Conservation (phyloP, 352 stramenopile genomes). For the Hyphochytrium catenoides region DNA sequence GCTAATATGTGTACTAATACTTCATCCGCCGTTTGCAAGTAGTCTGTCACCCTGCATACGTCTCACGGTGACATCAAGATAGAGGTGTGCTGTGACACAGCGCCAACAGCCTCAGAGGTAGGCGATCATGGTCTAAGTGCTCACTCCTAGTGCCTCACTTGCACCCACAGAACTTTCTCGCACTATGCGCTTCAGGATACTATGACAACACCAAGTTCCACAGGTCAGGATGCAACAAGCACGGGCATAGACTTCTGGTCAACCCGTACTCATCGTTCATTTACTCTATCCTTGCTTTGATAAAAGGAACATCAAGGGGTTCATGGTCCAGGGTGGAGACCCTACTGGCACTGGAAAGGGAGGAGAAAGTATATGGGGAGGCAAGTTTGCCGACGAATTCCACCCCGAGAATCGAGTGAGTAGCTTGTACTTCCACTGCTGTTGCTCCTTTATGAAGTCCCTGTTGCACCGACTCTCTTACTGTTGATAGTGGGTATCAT, state of each 20-base stretch:
- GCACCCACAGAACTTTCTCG: slow-evolving; percentile 76
- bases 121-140: neutral
- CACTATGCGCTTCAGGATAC: slow-evolving; percentile 65
- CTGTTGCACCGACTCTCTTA: too few species aligned
- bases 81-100: slow-evolving; percentile 86
- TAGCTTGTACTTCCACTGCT: too few species aligned
- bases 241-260: slow-evolving; percentile 9
- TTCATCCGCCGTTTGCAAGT: too few species aligned
- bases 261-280: neutral
- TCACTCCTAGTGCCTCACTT: neutral
- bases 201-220: slow-evolving; percentile 77
- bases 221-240: slow-evolving; percentile 23
- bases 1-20: too few species aligned
- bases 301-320: slow-evolving; percentile 51
- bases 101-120: slow-evolving; percentile 55
- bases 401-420: slow-evolving; percentile 48
- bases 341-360: slow-evolving; percentile 69
- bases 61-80: slow-evolving; percentile 84
- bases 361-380: slow-evolving; percentile 67
- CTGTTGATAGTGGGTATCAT: slow-evolving; percentile 2
- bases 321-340: slow-evolving; percentile 68
- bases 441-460: too few species aligned
- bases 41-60: slow-evolving; percentile 85
- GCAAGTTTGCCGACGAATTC: slow-evolving; percentile 71
- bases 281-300: neutral